Conservation (phyloP, 1,284 basidiomycete genomes). For the Ceratobasidium sp. region DNA sequence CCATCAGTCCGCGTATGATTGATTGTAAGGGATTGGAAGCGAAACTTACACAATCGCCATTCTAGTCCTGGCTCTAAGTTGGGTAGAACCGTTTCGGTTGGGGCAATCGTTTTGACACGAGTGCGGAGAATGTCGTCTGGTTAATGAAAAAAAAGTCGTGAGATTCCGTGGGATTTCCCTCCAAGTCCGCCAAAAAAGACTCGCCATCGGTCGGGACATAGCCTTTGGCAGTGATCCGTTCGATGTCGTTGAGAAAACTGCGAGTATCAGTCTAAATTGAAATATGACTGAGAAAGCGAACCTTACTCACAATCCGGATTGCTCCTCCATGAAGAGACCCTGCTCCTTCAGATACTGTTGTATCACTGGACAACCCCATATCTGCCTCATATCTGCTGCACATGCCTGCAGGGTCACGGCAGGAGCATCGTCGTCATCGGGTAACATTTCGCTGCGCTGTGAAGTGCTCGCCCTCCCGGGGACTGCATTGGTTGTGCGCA, state of each 20-base stretch:
- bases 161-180: not conserved
- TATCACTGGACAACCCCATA: not conserved
- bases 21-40: not conserved
- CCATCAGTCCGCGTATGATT: not conserved
- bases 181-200: not conserved
- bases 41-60: conserved; percentile 23
- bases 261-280: not conserved
- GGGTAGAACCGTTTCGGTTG: conserved; percentile 19
- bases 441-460: not conserved
- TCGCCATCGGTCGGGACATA: conserved; percentile 26
- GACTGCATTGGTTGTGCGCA: conserved; percentile 10
- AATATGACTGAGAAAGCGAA: not conserved
- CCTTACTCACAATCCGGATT: conserved; percentile 17
- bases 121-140: conserved; percentile 26
- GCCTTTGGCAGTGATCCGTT: conserved; percentile 17
- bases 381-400: conserved; percentile 19
- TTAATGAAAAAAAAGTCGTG: no score
- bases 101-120: conserved; percentile 29
- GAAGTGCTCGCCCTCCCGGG: conserved; percentile 6
- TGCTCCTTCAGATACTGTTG: conserved; percentile 8
- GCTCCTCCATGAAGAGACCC: conserved; percentile 29
- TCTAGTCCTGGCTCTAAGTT: conserved; percentile 28
- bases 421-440: conserved; percentile 3
- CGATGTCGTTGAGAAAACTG: conserved; percentile 32
- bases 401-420: conserved; percentile 19